These are phyloP conservation scores for Tinospora cordifolia DNA, from an alignment of 164 flowering plant genomes.

Conservation along the genomic window DNA sequence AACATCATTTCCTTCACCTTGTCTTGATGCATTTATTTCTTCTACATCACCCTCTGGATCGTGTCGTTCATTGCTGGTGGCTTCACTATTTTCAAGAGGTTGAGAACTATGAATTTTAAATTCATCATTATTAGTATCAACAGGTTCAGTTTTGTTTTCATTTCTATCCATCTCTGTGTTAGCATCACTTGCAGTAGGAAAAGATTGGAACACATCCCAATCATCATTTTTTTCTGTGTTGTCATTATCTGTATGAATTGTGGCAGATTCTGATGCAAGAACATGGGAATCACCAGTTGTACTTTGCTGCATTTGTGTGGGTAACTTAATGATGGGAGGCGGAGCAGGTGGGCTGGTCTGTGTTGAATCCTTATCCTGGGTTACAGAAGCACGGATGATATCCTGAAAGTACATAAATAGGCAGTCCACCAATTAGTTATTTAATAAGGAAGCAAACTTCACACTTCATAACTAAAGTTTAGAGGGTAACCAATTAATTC, in stretches of 20 bases:
- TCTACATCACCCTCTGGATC: slow-evolving; percentile 13
- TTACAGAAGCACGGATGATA: slow-evolving; percentile 69
- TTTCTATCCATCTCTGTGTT: slow-evolving; percentile 16
- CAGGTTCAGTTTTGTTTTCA: slow-evolving; percentile 11
- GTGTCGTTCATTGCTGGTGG: slow-evolving; percentile 12
- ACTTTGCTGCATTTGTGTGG: slow-evolving; percentile 32
- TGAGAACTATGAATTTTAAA: slow-evolving; percentile 15
- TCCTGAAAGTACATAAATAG: slow-evolving; percentile 39
- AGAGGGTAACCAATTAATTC: not conserved
- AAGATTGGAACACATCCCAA: slow-evolving; percentile 96
- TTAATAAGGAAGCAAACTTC: not conserved
- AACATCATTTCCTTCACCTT: slow-evolving; percentile 2
- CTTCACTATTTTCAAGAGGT: slow-evolving; percentile 8
- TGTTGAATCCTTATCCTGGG: slow-evolving; percentile 39
- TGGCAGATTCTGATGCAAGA: slow-evolving; percentile 11
- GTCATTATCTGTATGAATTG: slow-evolving; percentile 16
- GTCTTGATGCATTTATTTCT: not conserved
- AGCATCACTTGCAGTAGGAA: slow-evolving; percentile 44
- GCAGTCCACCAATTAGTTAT: not conserved
- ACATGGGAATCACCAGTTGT: slow-evolving; percentile 16
- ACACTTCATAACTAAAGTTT: not conserved
- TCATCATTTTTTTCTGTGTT: slow-evolving; percentile 53
- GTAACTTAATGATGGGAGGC: slow-evolving; percentile 51
- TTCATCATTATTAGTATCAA: slow-evolving; percentile 14
- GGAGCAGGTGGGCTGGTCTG: slow-evolving; percentile 28